Base-by-base conservation (phyloP, 352 stramenopile genomes). In the Pythium vanterpoolii region DNA sequence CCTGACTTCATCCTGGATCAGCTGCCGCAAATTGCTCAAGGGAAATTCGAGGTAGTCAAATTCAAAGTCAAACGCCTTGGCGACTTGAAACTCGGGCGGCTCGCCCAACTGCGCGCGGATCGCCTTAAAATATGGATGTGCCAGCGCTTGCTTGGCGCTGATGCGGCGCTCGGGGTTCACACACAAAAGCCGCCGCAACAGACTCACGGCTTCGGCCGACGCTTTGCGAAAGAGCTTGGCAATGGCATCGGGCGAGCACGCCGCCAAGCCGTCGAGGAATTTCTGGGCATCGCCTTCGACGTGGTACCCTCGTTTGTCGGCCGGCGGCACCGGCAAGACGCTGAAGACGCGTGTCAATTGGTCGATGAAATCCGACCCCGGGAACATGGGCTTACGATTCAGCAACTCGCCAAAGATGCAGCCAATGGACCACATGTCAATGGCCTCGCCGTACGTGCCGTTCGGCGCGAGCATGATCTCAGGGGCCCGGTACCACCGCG, bases 341-440 rank as follows among this genome's bases (percentile, higher is more conserved):
- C 68, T 79, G 54, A 92, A 94, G 24, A 94, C 77, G 0, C 79
- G 67, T 3, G 84, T 87, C 56, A 92, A 74, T 47, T 93, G 84
- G 60, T 92, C 84, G 60, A 93, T 77, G 45, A 93, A 93, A 42
- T 93, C 82, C 8, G 73, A 73, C 18, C 84, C 84, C 5, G 84
- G 80, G 49, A 93, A 92, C 40, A 93, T 69, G 28, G 84, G 84
- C 24, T 83, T 73, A 21, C 85, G 79, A 48, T 89, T 87, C 1
- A 96, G 72, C 48, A 96, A 67, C 62, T 96, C 96, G 3, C 94
- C 96, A 39, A 99, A 90, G 62, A 99, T 99, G 67, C 85, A 95
- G 23, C 85, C 85, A 33, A 95, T 88, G 1, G 81, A 92, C 85
- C 85, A 93, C 83, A 95, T 93, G 55, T 95, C 85, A 40, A 92